phyloP scores from a whole-genome alignment of 176 grass and related monocot species.

The Microstegium vimineum region DNA sequence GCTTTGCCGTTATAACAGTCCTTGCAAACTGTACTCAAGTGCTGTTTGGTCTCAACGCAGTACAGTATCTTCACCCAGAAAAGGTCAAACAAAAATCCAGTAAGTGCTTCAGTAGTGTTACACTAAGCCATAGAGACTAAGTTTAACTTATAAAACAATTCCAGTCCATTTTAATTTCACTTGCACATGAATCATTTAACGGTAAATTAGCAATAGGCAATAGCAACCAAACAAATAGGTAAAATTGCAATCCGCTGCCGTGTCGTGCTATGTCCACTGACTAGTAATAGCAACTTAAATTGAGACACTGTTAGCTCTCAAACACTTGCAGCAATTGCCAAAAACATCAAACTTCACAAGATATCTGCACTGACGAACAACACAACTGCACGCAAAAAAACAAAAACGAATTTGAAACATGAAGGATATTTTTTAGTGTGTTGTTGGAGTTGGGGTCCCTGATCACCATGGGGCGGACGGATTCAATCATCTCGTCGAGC shows the following conservation, averaged over 20 bases:
- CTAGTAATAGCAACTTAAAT: conserved; percentile 1
- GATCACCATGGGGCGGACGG: conserved; percentile 60
- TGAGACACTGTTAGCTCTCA: neutral
- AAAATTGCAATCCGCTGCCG: neutral
- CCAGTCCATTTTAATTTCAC: neutral
- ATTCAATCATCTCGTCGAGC: conserved; percentile 52
- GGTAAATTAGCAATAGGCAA: neutral
- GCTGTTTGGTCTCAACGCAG: neutral
- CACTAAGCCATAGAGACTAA: neutral
- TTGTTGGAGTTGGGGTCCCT: conserved; percentile 32
- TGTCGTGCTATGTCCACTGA: neutral
- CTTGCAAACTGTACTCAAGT: neutral
- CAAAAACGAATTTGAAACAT: neutral
- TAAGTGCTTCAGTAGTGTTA: neutral
- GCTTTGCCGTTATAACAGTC: neutral
- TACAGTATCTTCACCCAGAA: neutral
- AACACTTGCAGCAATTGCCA: neutral
- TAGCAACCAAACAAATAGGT: neutral
- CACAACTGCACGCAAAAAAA: neutral
- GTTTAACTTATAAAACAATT: neutral
- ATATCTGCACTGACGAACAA: neutral
- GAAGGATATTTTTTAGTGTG: conserved; percentile 90
- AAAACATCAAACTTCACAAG: neutral
- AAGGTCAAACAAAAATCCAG: conserved; percentile 12
- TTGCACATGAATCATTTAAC: neutral